phyloP scores from a whole-genome alignment of 2,329 filamentous ascomycete genomes.

The Chaetomium sp. region DNA sequence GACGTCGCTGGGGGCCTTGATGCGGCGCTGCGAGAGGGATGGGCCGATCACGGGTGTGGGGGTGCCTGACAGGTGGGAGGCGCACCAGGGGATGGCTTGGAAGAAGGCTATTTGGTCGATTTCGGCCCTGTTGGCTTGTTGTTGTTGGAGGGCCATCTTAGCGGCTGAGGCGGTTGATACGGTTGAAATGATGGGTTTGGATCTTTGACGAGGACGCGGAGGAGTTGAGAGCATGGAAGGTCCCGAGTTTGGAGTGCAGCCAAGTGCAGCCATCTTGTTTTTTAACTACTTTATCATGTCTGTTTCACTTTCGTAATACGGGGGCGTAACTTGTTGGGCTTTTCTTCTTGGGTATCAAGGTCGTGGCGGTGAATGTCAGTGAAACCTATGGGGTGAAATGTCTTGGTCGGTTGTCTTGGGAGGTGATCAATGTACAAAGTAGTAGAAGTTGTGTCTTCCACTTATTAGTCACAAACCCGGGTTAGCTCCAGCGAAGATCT shows the following conservation, averaged over 20 bases:
- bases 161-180: not conserved
- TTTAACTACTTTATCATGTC: not conserved
- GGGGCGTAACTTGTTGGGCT: not conserved
- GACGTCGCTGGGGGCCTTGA: slow-evolving; percentile 47
- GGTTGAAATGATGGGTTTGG: not conserved
- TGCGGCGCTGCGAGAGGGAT: slow-evolving; percentile 41
- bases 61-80: slow-evolving; percentile 43
- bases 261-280: not conserved
- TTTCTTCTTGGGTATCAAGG: not conserved
- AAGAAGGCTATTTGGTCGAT: slow-evolving; percentile 37
- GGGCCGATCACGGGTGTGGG: slow-evolving; percentile 43
- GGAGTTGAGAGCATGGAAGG: not conserved
- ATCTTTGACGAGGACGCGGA: not conserved
- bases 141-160: not conserved
- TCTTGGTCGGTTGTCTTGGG: not conserved
- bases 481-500: not conserved
- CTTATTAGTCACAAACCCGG: not conserved
- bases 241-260: not conserved
- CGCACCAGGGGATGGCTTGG: slow-evolving; percentile 52
- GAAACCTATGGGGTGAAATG: not conserved
- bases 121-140: slow-evolving; percentile 17
- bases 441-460: not conserved
- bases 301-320: not conserved
- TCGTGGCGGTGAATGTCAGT: not conserved
- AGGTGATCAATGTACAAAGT: not conserved